These are phyloP conservation scores for Phycomyces nitens DNA, from an alignment of 192 early-diverging fungal species.

Conservation along the genomic window DNA sequence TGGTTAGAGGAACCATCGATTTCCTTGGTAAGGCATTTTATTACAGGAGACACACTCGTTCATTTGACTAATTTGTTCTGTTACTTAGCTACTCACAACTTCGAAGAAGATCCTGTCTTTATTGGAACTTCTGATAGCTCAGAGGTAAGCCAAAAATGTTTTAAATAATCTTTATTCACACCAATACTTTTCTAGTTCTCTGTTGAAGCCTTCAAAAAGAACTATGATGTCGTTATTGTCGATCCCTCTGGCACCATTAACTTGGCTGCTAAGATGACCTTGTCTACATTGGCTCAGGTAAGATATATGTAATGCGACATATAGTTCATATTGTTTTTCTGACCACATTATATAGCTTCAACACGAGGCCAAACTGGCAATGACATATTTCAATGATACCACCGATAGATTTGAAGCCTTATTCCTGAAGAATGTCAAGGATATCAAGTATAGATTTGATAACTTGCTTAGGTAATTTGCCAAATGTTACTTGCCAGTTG, in stretches of 20 bases:
- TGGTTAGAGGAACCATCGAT: conserved; percentile 83
- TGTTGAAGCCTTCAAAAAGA: conserved; percentile 49
- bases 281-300: conserved; percentile 62
- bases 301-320: conserved; percentile 14
- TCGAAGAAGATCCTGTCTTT: conserved; percentile 59
- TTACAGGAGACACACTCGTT: not conserved
- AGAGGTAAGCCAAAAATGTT: conserved; percentile 43
- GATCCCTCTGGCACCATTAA: conserved; percentile 85
- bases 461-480: conserved; percentile 54
- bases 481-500: too few relatives aligned
- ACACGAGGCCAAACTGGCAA: conserved; percentile 64
- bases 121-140: conserved; percentile 59
- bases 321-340: conserved; percentile 8
- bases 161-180: conserved; percentile 14
- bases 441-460: conserved; percentile 63
- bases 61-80: not conserved
- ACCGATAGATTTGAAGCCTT: conserved; percentile 72
- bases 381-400: conserved; percentile 61
- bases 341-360: conserved; percentile 46
- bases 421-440: conserved; percentile 72
- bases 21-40: conserved; percentile 52
- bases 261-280: conserved; percentile 67
- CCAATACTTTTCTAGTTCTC: conserved; percentile 46
- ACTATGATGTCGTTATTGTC: conserved; percentile 80
- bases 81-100: conserved; percentile 58